Evolutionary conservation across 352 stramenopile species (phyloP), one percentile per base, ranked within the genome.

Genomic region (Phytophthora sojae): DNA sequence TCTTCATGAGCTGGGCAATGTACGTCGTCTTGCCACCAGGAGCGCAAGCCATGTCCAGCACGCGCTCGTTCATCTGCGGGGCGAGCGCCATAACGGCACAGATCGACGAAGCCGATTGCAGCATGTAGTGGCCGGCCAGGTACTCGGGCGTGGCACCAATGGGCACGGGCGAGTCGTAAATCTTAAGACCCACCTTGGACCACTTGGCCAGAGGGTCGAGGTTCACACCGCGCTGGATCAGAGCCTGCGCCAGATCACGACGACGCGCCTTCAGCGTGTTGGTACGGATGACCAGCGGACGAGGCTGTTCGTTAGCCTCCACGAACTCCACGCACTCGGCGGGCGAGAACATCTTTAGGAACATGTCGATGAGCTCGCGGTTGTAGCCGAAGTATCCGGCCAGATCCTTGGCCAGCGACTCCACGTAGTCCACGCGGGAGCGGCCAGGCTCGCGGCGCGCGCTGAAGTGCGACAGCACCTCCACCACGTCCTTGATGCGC

Each of bases 121-220:
- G 92, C 97, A 99, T 99, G 87, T 99, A 99, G 82, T 99, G 97
- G 14, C 98, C 98, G 0, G 97, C 96, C 39, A 99, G 90, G 87
- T 99, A 99, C 81, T 99, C 98, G 17, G 98, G 98, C 57, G 98
- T 99, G 2, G 98, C 98, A 61, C 98, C 98, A 79, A 99, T 99
- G 2, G 98, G 98, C 53, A 99, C 97, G 7, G 93, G 92, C 70
- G 91, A 98, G 77, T 99, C 97, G 77, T 99, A 98, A 71, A 99
- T 99, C 80, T 99, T 99, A 30, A 99, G 81, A 21, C 97, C 98
- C 42, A 99, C 97, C 84, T 99, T 99, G 42, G 95, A 99, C 98
- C 98, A 99, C 57, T 97, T 94, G 42, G 97, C 98, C 4, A 99
- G 81, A 49, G 98, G 98, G 80, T 99, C 98, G 14, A 99, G 83